Conservation (phyloP, 176 grass and related monocot species). For the Calamus simplicifolius region DNA sequence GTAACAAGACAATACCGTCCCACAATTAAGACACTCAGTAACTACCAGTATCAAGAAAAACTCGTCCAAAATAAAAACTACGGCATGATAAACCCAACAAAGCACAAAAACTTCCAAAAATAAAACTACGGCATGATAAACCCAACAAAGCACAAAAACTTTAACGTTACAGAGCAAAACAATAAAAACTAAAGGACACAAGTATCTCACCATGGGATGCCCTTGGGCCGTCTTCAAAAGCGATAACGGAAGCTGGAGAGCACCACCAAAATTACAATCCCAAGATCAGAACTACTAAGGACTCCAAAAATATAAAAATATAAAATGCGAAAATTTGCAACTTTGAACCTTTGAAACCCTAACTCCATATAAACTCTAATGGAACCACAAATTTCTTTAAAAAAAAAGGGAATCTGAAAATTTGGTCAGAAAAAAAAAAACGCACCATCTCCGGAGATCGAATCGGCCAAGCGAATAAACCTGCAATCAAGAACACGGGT, state of each 20-base stretch:
- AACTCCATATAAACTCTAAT: too few relatives aligned
- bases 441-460: too few relatives aligned
- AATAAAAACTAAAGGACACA: neutral
- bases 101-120: slow-evolving; percentile 1
- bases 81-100: too few relatives aligned
- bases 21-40: neutral
- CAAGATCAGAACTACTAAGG: neutral
- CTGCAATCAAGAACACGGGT: too few relatives aligned
- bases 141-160: neutral
- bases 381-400: too few relatives aligned
- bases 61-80: neutral
- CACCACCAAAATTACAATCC: slow-evolving; percentile 4
- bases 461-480: too few relatives aligned
- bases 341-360: too few relatives aligned
- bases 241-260: slow-evolving; percentile 77
- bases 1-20: neutral
- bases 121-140: too few relatives aligned
- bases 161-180: neutral
- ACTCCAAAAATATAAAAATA: too few relatives aligned
- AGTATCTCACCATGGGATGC: slow-evolving; percentile 82
- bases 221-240: slow-evolving; percentile 99
- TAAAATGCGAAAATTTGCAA: too few relatives aligned
- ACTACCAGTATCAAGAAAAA: neutral
- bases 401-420: too few relatives aligned
- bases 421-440: too few relatives aligned